Conservation (phyloP, 1,284 basidiomycete species). For the Rhodotorula sp. region DNA sequence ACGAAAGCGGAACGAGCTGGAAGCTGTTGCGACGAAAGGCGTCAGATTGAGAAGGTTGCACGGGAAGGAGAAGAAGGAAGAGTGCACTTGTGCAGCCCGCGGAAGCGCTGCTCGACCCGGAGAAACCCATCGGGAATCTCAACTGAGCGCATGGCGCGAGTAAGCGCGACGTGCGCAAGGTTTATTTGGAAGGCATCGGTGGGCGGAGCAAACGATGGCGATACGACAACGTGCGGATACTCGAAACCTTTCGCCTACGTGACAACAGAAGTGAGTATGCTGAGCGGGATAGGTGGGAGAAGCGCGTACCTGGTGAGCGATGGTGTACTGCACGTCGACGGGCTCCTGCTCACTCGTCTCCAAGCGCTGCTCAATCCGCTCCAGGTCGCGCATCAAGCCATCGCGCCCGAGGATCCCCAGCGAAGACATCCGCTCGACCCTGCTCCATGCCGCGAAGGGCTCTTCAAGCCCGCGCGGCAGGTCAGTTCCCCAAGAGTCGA, state of each 20-base stretch:
- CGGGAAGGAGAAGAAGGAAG: neutral
- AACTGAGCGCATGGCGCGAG: neutral
- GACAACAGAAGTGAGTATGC: no score
- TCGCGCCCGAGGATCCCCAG: neutral
- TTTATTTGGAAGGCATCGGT: neutral
- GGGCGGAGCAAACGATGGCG: neutral
- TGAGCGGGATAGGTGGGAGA: neutral
- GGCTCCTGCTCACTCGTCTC: neutral
- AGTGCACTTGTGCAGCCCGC: conserved; percentile 4
- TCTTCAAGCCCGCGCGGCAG: neutral
- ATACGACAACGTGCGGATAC: neutral
- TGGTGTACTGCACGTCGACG: neutral
- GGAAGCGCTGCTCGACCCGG: no score
- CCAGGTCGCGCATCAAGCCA: neutral
- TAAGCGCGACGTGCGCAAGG: neutral
- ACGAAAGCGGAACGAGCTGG: neutral
- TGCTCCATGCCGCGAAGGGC: neutral
- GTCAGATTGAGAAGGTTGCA: neutral
- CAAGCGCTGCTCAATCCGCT: neutral
- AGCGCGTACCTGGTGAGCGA: neutral
- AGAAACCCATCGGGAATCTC: neutral
- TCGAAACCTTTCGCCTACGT: conserved; percentile 9
- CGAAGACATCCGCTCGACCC: neutral
- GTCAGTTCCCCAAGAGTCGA: neutral
- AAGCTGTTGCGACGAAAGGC: neutral